These are phyloP conservation scores for Marasmius sp. DNA, from an alignment of 1,284 basidiomycete species.

Conservation along the genomic window DNA sequence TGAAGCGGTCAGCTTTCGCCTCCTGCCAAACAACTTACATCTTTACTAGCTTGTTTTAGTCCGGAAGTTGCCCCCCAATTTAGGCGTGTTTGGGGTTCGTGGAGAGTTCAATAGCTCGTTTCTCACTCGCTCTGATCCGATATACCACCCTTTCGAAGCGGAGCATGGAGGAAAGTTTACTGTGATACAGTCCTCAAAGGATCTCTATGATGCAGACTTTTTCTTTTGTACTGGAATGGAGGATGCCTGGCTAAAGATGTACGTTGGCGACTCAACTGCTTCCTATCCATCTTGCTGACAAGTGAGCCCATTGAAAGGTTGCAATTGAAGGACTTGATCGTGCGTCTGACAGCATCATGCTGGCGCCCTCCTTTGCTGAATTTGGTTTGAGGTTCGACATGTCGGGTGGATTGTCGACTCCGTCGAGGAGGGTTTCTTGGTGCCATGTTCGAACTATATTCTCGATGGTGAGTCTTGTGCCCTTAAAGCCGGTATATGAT, in stretches of 20 bases:
- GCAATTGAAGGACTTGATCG: conserved; percentile 5
- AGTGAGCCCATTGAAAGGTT: background rate
- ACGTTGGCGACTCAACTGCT: background rate
- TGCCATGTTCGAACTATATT: conserved; percentile 9
- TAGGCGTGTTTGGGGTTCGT: conserved; percentile 10
- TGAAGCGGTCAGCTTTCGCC: background rate
- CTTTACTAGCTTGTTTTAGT: conserved; percentile 7
- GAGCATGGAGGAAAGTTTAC: conserved; percentile 6
- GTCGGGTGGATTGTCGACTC: conserved; percentile 6
- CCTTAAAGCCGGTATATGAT: background rate
- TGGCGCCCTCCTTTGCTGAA: background rate
- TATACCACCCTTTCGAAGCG: background rate
- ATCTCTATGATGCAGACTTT: conserved; percentile 7
- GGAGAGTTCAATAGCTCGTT: background rate
- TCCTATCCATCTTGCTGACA: background rate
- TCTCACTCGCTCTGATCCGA: background rate
- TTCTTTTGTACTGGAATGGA: conserved; percentile 11
- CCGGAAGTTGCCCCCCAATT: background rate
- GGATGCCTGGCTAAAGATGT: conserved; percentile 11
- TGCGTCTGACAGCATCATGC: background rate
- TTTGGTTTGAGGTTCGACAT: conserved; percentile 9
- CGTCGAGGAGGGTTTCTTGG: conserved; percentile 1
- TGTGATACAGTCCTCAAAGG: conserved; percentile 1
- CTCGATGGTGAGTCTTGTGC: conserved; percentile 8
- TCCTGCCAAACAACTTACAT: background rate